Conservation (phyloP, 2,329 filamentous ascomycete genomes). For the Colletotrichum sp. region DNA sequence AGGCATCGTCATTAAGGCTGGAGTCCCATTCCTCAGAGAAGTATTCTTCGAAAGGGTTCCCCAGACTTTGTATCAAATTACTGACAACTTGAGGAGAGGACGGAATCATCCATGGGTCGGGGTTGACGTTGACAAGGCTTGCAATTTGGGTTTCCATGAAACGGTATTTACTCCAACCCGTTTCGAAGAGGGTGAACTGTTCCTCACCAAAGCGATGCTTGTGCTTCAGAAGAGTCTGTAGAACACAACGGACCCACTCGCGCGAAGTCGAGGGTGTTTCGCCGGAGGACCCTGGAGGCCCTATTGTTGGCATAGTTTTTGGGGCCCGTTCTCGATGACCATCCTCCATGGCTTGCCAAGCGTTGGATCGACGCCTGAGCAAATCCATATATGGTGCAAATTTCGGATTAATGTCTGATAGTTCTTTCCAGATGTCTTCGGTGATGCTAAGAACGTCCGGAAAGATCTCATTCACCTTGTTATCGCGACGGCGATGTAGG, state of each 20-base stretch:
- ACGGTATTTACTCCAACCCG: no score
- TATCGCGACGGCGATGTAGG: neutral
- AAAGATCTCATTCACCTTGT: accelerated
- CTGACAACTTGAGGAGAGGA: neutral
- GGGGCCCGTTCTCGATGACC: neutral
- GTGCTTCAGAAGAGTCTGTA: neutral
- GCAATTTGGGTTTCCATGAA: neutral
- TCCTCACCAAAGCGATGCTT: neutral
- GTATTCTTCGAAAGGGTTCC: no score
- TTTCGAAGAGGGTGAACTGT: neutral
- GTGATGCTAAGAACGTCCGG: neutral
- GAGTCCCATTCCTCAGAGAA: neutral
- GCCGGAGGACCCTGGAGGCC: neutral
- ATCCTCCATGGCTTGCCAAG: no score
- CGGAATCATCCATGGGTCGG: neutral
- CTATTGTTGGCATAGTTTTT: neutral
- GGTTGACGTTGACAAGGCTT: neutral
- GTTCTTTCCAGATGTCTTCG: neutral
- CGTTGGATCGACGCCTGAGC: neutral
- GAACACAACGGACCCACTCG: neutral
- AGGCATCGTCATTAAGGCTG: neutral
- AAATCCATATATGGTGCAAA: neutral
- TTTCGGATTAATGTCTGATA: neutral
- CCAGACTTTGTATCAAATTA: neutral
- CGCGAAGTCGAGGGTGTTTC: neutral